Evolutionary conservation across 148 eudicot genomes (phyloP).

Genomic region (Fagopyrum homotropicum): DNA sequence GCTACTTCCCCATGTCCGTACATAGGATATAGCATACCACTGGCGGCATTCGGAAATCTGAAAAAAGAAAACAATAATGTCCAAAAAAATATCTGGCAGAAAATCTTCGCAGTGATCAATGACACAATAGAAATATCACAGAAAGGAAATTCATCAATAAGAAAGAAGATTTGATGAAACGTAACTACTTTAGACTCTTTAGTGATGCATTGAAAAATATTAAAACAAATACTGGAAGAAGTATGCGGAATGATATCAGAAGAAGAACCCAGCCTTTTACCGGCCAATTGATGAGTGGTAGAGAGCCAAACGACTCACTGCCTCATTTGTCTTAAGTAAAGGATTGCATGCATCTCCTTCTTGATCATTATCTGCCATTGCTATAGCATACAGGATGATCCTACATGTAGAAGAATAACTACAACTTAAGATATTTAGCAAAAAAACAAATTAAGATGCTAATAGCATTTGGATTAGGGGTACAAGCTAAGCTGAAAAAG

Average conservation of each 20-base stretch:
- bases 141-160: neutral
- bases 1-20: constrained; percentile 96
- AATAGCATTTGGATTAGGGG: neutral
- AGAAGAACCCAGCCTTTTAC: constrained; percentile 23
- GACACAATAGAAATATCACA: neutral
- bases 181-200: neutral
- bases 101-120: neutral
- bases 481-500: constrained; percentile 1
- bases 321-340: constrained; percentile 68
- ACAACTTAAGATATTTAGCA: neutral
- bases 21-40: constrained; percentile 85
- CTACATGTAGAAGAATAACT: constrained; percentile 28
- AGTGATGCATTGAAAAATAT: neutral
- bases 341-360: constrained; percentile 44
- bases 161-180: neutral
- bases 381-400: constrained; percentile 79
- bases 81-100: neutral
- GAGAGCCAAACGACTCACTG: constrained; percentile 63
- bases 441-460: neutral
- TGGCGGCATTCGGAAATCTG: constrained; percentile 78
- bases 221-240: neutral
- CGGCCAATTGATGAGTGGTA: constrained; percentile 84
- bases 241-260: neutral
- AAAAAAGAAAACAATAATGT: constrained; percentile 12
- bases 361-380: constrained; percentile 80